Conservation (phyloP, 805 yeast species). For the Kuraishia ogatae region DNA sequence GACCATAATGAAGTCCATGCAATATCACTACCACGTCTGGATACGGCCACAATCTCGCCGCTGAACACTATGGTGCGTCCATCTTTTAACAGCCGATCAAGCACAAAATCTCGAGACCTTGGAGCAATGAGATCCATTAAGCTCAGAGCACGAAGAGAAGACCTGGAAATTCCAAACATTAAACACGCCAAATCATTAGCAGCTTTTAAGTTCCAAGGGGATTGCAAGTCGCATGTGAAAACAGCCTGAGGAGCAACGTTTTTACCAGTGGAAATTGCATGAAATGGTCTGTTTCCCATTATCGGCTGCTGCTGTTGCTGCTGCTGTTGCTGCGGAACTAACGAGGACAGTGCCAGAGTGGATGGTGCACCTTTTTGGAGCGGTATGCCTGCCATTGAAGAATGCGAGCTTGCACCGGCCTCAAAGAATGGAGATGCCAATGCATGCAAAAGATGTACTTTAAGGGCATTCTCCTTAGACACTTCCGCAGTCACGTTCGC, state of each 20-base stretch:
- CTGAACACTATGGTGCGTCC: constrained; percentile 50
- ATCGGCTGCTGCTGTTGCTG: constrained; percentile 6
- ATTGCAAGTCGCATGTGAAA: constrained; percentile 63
- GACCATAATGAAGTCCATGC: constrained; percentile 94
- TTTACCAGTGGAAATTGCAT: constrained; percentile 60
- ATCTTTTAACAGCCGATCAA: constrained; percentile 38
- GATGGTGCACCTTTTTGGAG: constrained; percentile 15
- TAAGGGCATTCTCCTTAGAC: constrained; percentile 31
- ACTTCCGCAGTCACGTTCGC: constrained; percentile 25
- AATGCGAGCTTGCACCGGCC: constrained; percentile 8
- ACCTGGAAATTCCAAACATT: constrained; percentile 72
- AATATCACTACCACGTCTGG: constrained; percentile 51
- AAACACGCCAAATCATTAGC: constrained; percentile 87
- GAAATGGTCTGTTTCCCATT: constrained; percentile 25
- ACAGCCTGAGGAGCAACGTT: constrained; percentile 73
- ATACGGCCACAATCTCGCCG: constrained; percentile 80
- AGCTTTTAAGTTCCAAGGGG: constrained; percentile 76
- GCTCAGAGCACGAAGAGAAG: constrained; percentile 50
- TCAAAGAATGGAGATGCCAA: constrained; percentile 61
- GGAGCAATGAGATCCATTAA: constrained; percentile 73
- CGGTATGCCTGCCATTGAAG: constrained; percentile 17
- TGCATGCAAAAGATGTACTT: constrained; percentile 46
- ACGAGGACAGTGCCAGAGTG: constrained; percentile 15
- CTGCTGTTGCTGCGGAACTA: constrained; percentile 9
- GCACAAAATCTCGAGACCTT: constrained; percentile 63